phyloP scores from a whole-genome alignment of 2,329 filamentous ascomycete species.

The Sclerotinia borealis region DNA sequence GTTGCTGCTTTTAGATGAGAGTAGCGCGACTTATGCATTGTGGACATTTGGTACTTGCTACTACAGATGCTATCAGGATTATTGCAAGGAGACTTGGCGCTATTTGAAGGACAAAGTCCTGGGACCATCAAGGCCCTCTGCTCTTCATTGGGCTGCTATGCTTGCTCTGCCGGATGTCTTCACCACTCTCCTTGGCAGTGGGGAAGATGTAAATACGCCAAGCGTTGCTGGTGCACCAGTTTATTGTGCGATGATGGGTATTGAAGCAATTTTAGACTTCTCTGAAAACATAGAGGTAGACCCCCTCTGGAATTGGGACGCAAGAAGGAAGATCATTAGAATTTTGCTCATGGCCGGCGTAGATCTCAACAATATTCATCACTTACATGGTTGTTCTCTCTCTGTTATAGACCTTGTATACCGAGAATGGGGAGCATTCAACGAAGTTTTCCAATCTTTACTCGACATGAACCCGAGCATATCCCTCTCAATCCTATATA shows the following conservation, averaged over 20 bases:
- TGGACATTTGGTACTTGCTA: not conserved
- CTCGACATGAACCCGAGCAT: not conserved
- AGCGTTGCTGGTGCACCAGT: not conserved
- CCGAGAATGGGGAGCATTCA: too few relatives aligned
- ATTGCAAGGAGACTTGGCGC: not conserved
- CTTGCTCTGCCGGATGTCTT: not conserved
- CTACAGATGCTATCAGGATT: not conserved
- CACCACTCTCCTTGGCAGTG: not conserved
- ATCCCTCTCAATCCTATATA: not conserved
- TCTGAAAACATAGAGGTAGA: too few relatives aligned
- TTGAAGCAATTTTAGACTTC: not conserved
- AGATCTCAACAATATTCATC: not conserved
- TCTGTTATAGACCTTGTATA: not conserved
- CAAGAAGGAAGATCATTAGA: not conserved
- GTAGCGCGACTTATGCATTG: not conserved
- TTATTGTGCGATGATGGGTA: not conserved
- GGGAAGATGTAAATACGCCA: not conserved
- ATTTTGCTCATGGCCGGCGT: not conserved
- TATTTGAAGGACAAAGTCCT: not conserved
- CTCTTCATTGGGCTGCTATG: constrained; percentile 1
- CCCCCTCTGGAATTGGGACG: not conserved
- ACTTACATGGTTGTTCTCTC: not conserved
- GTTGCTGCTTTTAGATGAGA: not conserved
- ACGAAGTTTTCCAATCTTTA: not conserved
- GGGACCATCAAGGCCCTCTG: not conserved